phyloP scores from a whole-genome alignment of 192 early-diverging fungal genomes.

The Entomortierella beljakovae region DNA sequence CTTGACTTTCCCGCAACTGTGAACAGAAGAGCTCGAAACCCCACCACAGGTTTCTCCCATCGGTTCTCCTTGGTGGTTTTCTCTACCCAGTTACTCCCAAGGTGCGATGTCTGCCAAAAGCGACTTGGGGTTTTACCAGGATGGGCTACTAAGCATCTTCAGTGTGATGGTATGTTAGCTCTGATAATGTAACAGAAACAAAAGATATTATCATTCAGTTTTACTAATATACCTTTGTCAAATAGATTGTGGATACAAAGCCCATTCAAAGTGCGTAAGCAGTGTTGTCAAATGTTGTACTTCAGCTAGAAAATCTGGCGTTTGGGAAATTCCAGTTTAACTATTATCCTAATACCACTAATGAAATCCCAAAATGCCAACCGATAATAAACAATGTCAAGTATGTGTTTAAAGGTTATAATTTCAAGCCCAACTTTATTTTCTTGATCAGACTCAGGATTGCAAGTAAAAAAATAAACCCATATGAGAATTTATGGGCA shows the following conservation, averaged over 20 bases:
- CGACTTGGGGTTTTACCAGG: conserved; percentile 41
- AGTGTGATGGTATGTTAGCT: conserved; percentile 39
- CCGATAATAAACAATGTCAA: too few relatives aligned
- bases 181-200: too few relatives aligned
- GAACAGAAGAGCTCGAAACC: conserved; percentile 11
- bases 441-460: background rate
- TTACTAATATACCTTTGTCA: too few relatives aligned
- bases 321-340: conserved; percentile 40
- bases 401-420: background rate
- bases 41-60: conserved; percentile 34
- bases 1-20: background rate
- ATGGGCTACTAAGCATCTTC: conserved; percentile 45
- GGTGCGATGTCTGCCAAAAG: conserved; percentile 46
- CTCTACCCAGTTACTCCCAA: conserved; percentile 37
- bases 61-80: conserved; percentile 40
- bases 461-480: too few relatives aligned
- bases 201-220: too few relatives aligned
- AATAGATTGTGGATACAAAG: conserved; percentile 51
- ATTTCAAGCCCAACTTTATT: background rate
- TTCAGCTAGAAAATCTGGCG: conserved; percentile 37
- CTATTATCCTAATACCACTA: background rate
- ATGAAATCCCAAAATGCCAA: background rate
- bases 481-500: too few relatives aligned
- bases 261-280: conserved; percentile 35
- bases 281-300: conserved; percentile 44